These are phyloP conservation scores for Lactarius sp. DNA, from an alignment of 768 basidiomycete species.

Conservation along the genomic window DNA sequence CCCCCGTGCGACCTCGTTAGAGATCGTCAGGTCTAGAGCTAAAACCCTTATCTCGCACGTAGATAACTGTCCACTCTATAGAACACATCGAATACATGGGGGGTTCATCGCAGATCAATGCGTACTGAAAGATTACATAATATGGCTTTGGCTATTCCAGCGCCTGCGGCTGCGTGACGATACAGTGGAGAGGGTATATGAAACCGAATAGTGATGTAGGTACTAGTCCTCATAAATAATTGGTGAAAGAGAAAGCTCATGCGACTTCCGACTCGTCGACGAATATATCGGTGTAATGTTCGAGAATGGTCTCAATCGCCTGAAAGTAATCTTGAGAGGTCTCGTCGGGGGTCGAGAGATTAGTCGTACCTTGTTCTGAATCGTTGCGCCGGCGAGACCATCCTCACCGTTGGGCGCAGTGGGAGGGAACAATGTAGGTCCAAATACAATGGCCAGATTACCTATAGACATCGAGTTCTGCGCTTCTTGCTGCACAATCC, in stretches of 20 bases:
- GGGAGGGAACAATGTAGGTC: constrained; percentile 92
- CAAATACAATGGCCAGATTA: constrained; percentile 95
- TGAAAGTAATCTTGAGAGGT: constrained; percentile 31
- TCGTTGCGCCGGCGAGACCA: constrained; percentile 62
- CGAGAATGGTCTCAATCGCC: constrained; percentile 94
- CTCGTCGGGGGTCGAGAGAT: not conserved
- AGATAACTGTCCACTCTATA: not conserved
- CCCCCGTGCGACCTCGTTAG: not conserved
- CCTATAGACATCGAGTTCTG: constrained; percentile 90
- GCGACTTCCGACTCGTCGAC: constrained; percentile 71
- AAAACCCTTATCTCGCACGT: not conserved
- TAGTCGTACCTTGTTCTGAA: constrained; percentile 60
- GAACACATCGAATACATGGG: constrained; percentile 12
- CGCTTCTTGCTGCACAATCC: constrained; percentile 67
- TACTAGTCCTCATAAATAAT: constrained; percentile 23
- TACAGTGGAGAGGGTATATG: constrained; percentile 19
- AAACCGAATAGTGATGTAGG: constrained; percentile 23
- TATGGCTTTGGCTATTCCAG: constrained; percentile 9
- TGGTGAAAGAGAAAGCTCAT: constrained; percentile 26
- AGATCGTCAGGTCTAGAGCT: not conserved
- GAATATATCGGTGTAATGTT: constrained; percentile 94
- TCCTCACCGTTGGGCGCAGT: constrained; percentile 40
- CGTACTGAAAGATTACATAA: constrained; percentile 19
- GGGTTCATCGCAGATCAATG: constrained; percentile 7
- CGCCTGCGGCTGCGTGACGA: constrained; percentile 10